Percentiles rank a stretch among this genome's conserved stretches.
These are phyloP conservation scores for Lepraria neglecta DNA, from an alignment of 495 filamentous ascomycete genomes.

Conservation along the genomic window DNA sequence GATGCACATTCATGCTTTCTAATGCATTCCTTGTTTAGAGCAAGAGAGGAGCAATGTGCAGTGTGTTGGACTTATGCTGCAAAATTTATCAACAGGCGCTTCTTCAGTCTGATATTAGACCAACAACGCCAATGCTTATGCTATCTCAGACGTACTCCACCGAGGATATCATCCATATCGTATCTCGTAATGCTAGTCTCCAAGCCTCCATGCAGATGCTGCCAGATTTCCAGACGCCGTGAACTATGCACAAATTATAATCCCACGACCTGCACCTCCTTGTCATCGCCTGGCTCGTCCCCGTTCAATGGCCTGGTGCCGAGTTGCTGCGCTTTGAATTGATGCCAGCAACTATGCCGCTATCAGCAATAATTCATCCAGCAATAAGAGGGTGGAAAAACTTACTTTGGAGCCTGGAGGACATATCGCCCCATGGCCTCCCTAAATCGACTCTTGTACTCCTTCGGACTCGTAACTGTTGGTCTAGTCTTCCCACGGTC, in stretches of 20 bases:
- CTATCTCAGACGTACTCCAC: no score
- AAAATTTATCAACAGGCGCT: no score
- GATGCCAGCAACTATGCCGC: conserved; percentile 53
- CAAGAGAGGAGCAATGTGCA: no score
- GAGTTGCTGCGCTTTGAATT: conserved; percentile 53
- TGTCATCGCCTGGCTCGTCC: conserved; percentile 31
- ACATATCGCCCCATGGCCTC: conserved; percentile 96
- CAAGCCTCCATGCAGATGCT: background rate
- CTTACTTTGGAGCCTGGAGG: conserved; percentile 56
- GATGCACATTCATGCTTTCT: no score
- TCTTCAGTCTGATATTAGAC: no score
- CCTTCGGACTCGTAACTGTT: conserved; percentile 93
- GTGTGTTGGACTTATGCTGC: no score
- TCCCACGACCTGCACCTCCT: conserved; percentile 18
- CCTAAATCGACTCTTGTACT: conserved; percentile 92
- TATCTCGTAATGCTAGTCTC: no score
- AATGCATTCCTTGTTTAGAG: no score
- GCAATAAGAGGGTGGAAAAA: background rate
- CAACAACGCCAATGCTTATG: no score
- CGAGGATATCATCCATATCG: no score
- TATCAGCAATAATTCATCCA: background rate
- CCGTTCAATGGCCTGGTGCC: conserved; percentile 36
- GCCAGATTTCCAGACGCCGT: background rate
- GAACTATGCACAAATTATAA: background rate
- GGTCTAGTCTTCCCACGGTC: conserved; percentile 83